Evolutionary conservation across 352 stramenopile genomes (phyloP).

Genomic region (Phytophthora pseudosyringae): DNA sequence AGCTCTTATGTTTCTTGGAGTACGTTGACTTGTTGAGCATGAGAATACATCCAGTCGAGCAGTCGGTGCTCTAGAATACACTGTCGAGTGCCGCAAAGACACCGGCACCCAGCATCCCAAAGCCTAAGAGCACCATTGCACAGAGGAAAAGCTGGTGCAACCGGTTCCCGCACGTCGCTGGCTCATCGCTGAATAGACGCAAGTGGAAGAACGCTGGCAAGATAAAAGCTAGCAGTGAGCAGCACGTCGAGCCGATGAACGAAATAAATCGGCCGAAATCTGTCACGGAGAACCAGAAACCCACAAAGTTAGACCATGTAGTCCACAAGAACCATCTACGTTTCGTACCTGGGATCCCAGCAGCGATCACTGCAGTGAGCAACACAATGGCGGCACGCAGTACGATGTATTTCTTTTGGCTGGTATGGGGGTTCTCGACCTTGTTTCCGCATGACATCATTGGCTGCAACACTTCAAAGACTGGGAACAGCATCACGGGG

Average conservation of each 20-base stretch:
- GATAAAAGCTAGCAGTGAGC: constrained; percentile 90
- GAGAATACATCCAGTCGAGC: background rate
- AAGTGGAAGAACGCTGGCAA: constrained; percentile 89
- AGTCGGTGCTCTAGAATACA: constrained; percentile 32
- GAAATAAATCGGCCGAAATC: constrained; percentile 93
- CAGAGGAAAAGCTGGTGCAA: constrained; percentile 42
- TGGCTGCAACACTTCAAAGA: constrained; percentile 80
- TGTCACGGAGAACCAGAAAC: constrained; percentile 19
- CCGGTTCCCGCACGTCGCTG: constrained; percentile 19
- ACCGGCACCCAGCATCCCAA: constrained; percentile 44
- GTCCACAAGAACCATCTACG: background rate
- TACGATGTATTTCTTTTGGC: constrained; percentile 40
- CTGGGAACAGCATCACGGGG: constrained; percentile 93
- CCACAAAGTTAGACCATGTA: background rate
- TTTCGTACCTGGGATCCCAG: constrained; percentile 63
- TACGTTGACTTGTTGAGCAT: background rate
- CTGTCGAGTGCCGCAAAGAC: constrained; percentile 41
- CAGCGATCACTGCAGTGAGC: constrained; percentile 79
- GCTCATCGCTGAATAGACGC: constrained; percentile 58
- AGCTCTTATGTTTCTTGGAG: background rate
- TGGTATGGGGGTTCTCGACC: constrained; percentile 14
- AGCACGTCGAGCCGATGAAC: constrained; percentile 92
- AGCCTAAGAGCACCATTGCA: constrained; percentile 44
- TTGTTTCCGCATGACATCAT: constrained; percentile 39
- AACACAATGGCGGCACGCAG: constrained; percentile 75